These are phyloP conservation scores for Pichia nakasei DNA, from an alignment of 805 yeast genomes.

Conservation along the genomic window DNA sequence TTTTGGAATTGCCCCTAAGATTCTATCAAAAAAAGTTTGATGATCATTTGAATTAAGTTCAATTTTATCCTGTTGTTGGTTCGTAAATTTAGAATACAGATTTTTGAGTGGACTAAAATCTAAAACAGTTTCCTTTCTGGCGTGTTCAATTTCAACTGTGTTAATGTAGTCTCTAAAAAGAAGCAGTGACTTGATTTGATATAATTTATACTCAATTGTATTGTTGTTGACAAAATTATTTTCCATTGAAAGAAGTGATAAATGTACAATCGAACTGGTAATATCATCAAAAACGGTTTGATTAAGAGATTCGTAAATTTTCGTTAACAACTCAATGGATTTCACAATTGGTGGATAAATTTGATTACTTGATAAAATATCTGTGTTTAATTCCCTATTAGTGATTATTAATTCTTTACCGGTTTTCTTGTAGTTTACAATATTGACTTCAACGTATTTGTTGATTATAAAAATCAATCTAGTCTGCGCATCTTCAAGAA, in stretches of 20 bases:
- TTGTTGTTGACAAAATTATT: conserved; percentile 39
- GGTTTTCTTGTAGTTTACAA: conserved; percentile 57
- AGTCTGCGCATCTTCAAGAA: conserved; percentile 69
- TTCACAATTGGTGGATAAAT: conserved; percentile 63
- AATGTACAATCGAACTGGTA: conserved; percentile 80
- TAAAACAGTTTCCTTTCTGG: conserved; percentile 60
- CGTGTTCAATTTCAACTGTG: conserved; percentile 72
- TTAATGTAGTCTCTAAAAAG: conserved; percentile 59
- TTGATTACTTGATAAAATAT: background rate
- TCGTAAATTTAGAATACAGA: conserved; percentile 27
- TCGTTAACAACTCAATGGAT: conserved; percentile 62
- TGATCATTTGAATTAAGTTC: conserved; percentile 9
- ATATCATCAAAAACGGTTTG: conserved; percentile 78
- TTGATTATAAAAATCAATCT: conserved; percentile 76
- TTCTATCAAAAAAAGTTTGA: conserved; percentile 15
- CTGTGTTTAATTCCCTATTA: conserved; percentile 22
- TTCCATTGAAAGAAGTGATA: conserved; percentile 56
- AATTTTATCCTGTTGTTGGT: background rate
- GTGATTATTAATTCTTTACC: conserved; percentile 61
- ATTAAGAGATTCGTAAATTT: conserved; percentile 71
- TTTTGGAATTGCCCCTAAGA: conserved; percentile 60
- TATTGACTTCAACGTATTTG: conserved; percentile 57
- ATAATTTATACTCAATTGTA: conserved; percentile 56
- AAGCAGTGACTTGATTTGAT: conserved; percentile 63
- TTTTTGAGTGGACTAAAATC: conserved; percentile 72